Evolutionary conservation across 192 early-diverging fungal species (phyloP), one percentile per base, ranked within the genome.

Genomic region (Neocallimastix lanati): DNA sequence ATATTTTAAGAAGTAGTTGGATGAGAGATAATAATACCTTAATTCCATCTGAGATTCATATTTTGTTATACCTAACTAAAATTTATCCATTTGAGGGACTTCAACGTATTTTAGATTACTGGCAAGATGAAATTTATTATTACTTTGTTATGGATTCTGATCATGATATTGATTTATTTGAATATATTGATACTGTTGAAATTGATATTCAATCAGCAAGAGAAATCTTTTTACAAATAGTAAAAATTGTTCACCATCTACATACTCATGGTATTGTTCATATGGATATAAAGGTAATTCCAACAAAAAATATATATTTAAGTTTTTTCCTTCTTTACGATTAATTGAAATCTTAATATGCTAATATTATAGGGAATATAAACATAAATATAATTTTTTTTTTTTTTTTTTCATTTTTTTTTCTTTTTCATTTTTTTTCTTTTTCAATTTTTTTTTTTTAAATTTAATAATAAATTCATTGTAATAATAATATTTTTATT

Each of bases 221-320:
- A 50, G 40, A 50, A 50, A 50, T 50, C 16, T 50, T 50, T 50
- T 50, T 50, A 50, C 40, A 50, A 50, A 18, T 50, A 4, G 40
- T 50, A 50, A 50, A 50, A 21, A 50, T 50, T 50, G 40, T 50
- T 21, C 50, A 83, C 40, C 90, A 92, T 83, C 77, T 93, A 30
- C 93, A 95, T 83, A 83, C 84, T 78, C 88, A 90, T 50, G 90
- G 88, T n/a, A 88, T 96, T 28, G 40, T 50, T 50, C 94, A 95
- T 78, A 84, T 92, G 29, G 94, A 98, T 83, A 90, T 98, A 80
- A 95, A 95, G 83, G 40, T 37, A 37, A 35, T 35, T 35, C 4
- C 12, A 35, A 35, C 4, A 7, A 12, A 35, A 35, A 35, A 7
- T 35, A 35, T 35, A 35, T 35, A 35, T 35, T 7, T 35, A 35